Evolutionary conservation across 2,329 filamentous ascomycete species (phyloP).

Genomic region (Thelonectria discophora): DNA sequence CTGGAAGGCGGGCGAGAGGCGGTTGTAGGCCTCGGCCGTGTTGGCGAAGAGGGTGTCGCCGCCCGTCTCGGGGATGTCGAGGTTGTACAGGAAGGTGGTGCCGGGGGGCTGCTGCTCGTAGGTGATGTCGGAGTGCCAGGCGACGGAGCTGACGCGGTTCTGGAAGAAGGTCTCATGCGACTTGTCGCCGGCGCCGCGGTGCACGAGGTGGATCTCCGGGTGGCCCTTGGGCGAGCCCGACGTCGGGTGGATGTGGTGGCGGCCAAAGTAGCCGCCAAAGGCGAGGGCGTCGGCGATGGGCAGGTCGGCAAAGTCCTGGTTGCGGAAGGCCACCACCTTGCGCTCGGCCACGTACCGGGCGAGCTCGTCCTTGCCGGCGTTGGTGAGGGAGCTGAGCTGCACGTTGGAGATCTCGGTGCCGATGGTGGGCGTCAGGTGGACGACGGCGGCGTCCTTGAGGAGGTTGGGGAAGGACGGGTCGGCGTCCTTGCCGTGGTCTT

Average conservation of each 20-base stretch:
- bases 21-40: conserved; percentile 80
- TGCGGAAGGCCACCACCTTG: conserved; percentile 81
- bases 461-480: conserved; percentile 75
- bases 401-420: conserved; percentile 77
- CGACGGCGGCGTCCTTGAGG: conserved; percentile 61
- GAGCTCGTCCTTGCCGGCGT: conserved; percentile 78
- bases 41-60: conserved; percentile 88
- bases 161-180: conserved; percentile 68
- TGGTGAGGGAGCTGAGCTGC: conserved; percentile 73
- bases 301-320: conserved; percentile 76
- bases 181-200: conserved; percentile 66
- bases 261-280: conserved; percentile 79
- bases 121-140: conserved; percentile 89
- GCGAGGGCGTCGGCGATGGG: conserved; percentile 75
- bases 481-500: conserved; percentile 79
- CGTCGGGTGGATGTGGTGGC: conserved; percentile 83
- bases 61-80: conserved; percentile 82
- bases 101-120: conserved; percentile 90
- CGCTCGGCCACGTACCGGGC: conserved; percentile 78
- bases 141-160: conserved; percentile 79
- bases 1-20: conserved; percentile 81
- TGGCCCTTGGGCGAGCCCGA: conserved; percentile 77
- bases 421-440: conserved; percentile 75
- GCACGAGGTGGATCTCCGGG: conserved; percentile 81
- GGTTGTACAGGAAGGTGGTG: conserved; percentile 86